Evolutionary conservation across 2,329 filamentous ascomycete genomes (phyloP).

Genomic region (Achaetomium macrosporum): DNA sequence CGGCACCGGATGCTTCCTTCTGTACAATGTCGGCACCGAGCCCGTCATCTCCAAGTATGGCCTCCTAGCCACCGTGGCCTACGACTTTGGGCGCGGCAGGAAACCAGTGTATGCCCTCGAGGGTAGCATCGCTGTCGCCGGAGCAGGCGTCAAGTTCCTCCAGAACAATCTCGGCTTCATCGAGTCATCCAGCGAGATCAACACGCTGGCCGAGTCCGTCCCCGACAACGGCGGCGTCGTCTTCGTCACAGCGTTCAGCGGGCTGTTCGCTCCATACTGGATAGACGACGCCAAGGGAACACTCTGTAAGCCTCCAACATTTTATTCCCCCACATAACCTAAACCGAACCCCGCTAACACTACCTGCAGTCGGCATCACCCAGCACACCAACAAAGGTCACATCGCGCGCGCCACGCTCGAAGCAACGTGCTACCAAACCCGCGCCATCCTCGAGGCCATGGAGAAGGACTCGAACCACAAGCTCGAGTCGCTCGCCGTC

Average conservation of each 20-base stretch:
- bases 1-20: slow-evolving; percentile 81
- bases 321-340: neutral
- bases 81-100: slow-evolving; percentile 61
- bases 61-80: slow-evolving; percentile 79
- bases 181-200: slow-evolving; percentile 44
- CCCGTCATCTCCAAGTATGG: slow-evolving; percentile 82
- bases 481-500: slow-evolving; percentile 69
- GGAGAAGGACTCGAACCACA: slow-evolving; percentile 76
- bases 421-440: slow-evolving; percentile 89
- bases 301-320: slow-evolving; percentile 44
- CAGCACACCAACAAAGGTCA: slow-evolving; percentile 81
- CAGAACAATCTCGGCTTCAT: slow-evolving; percentile 59
- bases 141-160: slow-evolving; percentile 71
- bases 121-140: slow-evolving; percentile 76
- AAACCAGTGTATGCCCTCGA: slow-evolving; percentile 73
- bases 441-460: slow-evolving; percentile 89
- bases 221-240: slow-evolving; percentile 75
- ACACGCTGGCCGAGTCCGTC: slow-evolving; percentile 46
- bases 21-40: slow-evolving; percentile 81
- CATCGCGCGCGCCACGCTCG: slow-evolving; percentile 81
- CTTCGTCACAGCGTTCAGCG: slow-evolving; percentile 86
- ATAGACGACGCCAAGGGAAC: slow-evolving; percentile 89
- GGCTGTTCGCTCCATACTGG: slow-evolving; percentile 90
- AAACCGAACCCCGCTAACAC: slow-evolving; percentile 24
- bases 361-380: slow-evolving; percentile 61